Conservation (phyloP, 1,284 basidiomycete genomes). For the Rhodotorula sp. region DNA sequence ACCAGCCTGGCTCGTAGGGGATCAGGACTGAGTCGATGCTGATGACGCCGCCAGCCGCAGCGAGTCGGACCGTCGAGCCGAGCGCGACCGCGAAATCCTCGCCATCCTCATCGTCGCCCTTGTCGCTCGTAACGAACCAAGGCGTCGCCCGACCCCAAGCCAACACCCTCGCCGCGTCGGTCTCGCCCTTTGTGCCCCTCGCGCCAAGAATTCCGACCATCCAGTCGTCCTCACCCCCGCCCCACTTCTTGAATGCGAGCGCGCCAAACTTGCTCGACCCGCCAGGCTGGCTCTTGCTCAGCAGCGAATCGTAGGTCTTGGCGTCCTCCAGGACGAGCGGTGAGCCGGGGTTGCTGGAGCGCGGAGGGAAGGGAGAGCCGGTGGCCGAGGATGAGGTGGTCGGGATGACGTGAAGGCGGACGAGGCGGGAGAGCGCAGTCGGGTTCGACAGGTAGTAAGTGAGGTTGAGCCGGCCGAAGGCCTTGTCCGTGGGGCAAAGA, state of each 20-base stretch:
- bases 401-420: constrained; percentile 81
- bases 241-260: constrained; percentile 66
- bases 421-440: constrained; percentile 62
- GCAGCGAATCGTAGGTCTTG: constrained; percentile 69
- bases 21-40: constrained; percentile 77
- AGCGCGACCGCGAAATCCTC: not conserved
- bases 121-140: constrained; percentile 45
- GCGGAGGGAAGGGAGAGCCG: constrained; percentile 4
- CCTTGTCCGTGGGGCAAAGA: constrained; percentile 84
- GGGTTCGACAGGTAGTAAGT: constrained; percentile 68
- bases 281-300: constrained; percentile 51
- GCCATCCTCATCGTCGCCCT: constrained; percentile 8
- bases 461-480: constrained; percentile 85
- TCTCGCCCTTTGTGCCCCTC: constrained; percentile 65
- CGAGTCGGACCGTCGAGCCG: constrained; percentile 45
- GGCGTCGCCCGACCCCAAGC: constrained; percentile 76
- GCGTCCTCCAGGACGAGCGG: constrained; percentile 71
- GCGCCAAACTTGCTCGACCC: constrained; percentile 66
- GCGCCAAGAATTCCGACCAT: constrained; percentile 89
- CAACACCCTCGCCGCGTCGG: constrained; percentile 73
- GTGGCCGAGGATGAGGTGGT: constrained; percentile 3
- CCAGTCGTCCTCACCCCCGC: constrained; percentile 54
- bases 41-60: constrained; percentile 72
- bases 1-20: constrained; percentile 81
- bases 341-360: constrained; percentile 47